Evolutionary conservation across 768 basidiomycete species (phyloP), one percentile per base, ranked within the genome.

Genomic region (Tulasnella sp.): DNA sequence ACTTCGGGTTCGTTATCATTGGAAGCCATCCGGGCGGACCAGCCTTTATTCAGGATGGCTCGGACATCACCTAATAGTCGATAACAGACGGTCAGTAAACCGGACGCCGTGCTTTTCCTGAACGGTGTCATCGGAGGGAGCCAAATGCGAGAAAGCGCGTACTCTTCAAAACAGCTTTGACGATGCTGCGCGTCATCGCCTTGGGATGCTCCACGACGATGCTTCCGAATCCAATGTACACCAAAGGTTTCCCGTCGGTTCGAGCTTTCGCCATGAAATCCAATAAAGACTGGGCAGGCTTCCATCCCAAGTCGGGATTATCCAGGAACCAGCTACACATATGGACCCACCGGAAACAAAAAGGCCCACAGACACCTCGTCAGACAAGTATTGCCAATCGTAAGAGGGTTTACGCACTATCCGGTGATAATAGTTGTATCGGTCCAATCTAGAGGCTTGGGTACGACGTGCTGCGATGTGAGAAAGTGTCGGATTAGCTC

Each of bases 161-260:
- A 87, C 87, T 86, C 77, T 85, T 86, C 69, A 85, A 76, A 7
- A 89, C 88, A 0, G 87, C 88, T 72, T 86, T 83, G 70, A 88
- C 82, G 66, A 90, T 86, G 37, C 81, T 82, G 40, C 81, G 79
- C 0, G 87, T 87, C 75, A 88, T 82, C 4, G 81, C 80, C 71
- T 82, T 81, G 1, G 88, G 87, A 75, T 84, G 77, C 6, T 88
- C 87, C 3, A 90, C 88, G 5, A 87, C 88, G 72, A 90, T 88
- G 34, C 86, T 87, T 1, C 88, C 89, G 75, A 89, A 89, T 0
- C 88, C 88, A 65, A 90, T 89, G 77, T 90, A 90, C 2, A 90
- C 89, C 63, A 90, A 82, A 0, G 88, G 81, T 76, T 87, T 88
- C 0, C 80, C 80, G 69, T 89, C 87, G 3, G 75, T 74, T 19